Evolutionary conservation across 805 yeast genomes (phyloP).

Genomic region (Ogataea glucozyma): DNA sequence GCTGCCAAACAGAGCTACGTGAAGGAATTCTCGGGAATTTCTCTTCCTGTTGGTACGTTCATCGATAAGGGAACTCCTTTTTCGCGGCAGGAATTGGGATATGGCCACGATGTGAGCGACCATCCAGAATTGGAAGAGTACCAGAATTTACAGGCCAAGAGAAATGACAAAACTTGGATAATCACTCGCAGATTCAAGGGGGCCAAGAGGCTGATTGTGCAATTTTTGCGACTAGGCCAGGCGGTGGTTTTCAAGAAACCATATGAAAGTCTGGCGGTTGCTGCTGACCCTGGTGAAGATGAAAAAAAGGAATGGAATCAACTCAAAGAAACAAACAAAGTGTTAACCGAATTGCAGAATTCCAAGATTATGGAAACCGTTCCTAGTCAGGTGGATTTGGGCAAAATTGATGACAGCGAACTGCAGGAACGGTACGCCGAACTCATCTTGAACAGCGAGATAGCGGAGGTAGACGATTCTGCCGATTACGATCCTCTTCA

Average conservation of each 20-base stretch:
- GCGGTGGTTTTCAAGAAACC: constrained; percentile 16
- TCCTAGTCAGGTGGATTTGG: constrained; percentile 9
- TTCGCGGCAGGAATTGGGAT: constrained; percentile 22
- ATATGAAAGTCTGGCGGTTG: constrained; percentile 13
- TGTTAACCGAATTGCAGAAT: too few relatives aligned
- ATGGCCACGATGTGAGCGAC: constrained; percentile 25
- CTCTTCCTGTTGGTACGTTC: constrained; percentile 56
- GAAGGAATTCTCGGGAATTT: constrained; percentile 53
- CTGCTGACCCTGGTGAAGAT: constrained; percentile 8
- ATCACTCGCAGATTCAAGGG: constrained; percentile 15
- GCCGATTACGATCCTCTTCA: constrained; percentile 15
- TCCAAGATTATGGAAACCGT: too few relatives aligned
- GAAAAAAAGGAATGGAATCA: constrained; percentile 8
- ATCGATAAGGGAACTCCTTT: constrained; percentile 44
- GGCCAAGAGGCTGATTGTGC: constrained; percentile 6
- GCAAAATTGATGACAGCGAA: constrained; percentile 12
- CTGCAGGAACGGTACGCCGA: constrained; percentile 13
- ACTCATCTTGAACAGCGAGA: constrained; percentile 12
- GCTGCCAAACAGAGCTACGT: constrained; percentile 68
- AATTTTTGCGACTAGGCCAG: constrained; percentile 10
- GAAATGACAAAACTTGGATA: constrained; percentile 23
- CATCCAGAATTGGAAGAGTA: constrained; percentile 33
- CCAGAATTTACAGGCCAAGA: constrained; percentile 9
- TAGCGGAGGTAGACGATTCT: constrained; percentile 16
- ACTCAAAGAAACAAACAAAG: constrained; percentile 7